Percentiles rank a stretch among this genome's conserved stretches.
Evolutionary conservation across 768 basidiomycete species (phyloP).

Genomic region (Auricularia sp.): DNA sequence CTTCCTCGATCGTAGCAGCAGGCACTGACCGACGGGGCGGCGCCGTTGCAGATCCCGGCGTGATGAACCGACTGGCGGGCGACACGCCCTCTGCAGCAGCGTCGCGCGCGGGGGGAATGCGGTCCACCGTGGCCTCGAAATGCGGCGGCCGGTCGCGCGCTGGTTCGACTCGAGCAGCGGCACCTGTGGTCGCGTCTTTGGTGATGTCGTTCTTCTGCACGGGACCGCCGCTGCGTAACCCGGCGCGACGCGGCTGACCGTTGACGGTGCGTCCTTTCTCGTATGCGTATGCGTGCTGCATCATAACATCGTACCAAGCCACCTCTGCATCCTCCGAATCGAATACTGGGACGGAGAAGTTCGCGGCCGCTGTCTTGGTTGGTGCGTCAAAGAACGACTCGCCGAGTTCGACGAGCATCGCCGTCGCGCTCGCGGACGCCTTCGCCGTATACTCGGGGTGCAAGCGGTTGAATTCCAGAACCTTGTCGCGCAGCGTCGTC

Average conservation of each 20-base stretch:
- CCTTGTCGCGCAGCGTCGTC: background rate
- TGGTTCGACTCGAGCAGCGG: background rate
- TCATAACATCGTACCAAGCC: too few relatives aligned
- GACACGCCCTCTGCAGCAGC: too few relatives aligned
- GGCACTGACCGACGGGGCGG: background rate
- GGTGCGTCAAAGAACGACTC: background rate
- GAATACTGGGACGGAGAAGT: background rate
- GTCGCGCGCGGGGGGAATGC: background rate
- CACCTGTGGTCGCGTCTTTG: background rate
- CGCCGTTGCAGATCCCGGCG: background rate
- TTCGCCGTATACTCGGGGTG: background rate
- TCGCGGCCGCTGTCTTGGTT: background rate
- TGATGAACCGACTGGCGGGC: background rate
- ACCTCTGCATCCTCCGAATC: too few relatives aligned
- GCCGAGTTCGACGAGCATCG: background rate
- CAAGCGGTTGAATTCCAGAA: background rate
- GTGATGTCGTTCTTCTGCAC: background rate
- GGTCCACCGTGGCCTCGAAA: background rate
- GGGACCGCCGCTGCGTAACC: too few relatives aligned
- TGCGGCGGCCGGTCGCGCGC: background rate
- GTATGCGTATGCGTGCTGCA: too few relatives aligned
- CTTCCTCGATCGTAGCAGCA: background rate
- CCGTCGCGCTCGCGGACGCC: background rate
- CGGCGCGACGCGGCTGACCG: too few relatives aligned
- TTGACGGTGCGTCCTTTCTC: too few relatives aligned